A percentile compares a stretch with the other conserved stretches of the same genome.
These are phyloP conservation scores for Tulasnella sp. DNA, from an alignment of 768 basidiomycete genomes.

Conservation along the genomic window DNA sequence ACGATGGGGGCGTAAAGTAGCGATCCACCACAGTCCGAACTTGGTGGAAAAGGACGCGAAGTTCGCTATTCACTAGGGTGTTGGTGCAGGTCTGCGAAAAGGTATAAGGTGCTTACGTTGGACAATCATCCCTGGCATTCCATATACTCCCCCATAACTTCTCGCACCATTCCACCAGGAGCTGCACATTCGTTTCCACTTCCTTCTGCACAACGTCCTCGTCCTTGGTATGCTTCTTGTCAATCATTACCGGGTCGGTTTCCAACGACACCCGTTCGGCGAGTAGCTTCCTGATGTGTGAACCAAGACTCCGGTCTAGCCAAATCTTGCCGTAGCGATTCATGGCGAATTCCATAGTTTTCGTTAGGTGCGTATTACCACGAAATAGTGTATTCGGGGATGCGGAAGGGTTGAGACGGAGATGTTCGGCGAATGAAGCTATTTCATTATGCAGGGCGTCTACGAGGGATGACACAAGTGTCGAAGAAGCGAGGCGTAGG, in stretches of 20 bases:
- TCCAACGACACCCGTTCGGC: slow-evolving; percentile 45
- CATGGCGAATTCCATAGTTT: slow-evolving; percentile 68
- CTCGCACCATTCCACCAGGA: slow-evolving; percentile 63
- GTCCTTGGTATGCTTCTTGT: slow-evolving; percentile 33
- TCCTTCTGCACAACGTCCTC: background rate
- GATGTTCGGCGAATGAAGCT: background rate
- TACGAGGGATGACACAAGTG: slow-evolving; percentile 55
- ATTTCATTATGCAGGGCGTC: slow-evolving; percentile 22
- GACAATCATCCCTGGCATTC: slow-evolving; percentile 57
- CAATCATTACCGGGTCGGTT: slow-evolving; percentile 55
- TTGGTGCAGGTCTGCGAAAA: background rate
- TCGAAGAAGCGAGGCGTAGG: slow-evolving; percentile 53
- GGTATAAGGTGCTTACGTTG: slow-evolving; percentile 39
- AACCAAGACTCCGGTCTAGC: slow-evolving; percentile 67
- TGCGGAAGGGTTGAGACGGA: slow-evolving; percentile 7
- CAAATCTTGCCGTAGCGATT: slow-evolving; percentile 68
- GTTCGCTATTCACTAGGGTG: slow-evolving; percentile 39
- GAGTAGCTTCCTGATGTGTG: slow-evolving; percentile 54
- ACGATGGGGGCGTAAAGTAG: slow-evolving; percentile 7
- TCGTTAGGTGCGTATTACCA: slow-evolving; percentile 42
- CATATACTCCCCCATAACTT: slow-evolving; percentile 77
- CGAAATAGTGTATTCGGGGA: slow-evolving; percentile 49
- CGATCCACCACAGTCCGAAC: slow-evolving; percentile 62
- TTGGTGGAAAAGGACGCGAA: slow-evolving; percentile 54
- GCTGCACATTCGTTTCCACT: slow-evolving; percentile 52